phyloP scores from a whole-genome alignment of 2,329 filamentous ascomycete genomes.

The Calonectria hongkongensis region DNA sequence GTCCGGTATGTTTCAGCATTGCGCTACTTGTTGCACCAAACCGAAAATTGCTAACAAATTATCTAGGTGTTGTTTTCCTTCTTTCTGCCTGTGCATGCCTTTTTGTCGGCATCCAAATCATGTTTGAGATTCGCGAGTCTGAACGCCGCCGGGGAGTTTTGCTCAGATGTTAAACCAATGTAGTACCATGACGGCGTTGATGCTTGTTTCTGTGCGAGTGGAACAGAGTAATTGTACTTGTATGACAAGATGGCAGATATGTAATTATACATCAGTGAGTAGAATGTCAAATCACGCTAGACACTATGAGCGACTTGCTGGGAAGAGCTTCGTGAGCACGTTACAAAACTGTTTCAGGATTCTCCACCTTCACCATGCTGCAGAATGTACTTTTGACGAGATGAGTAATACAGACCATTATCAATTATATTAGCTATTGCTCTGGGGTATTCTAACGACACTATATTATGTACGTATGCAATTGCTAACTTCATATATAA shows the following conservation, averaged over 20 bases:
- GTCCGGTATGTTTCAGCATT: conserved; percentile 70
- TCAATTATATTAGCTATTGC: conserved; percentile 5
- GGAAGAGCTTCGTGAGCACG: not conserved
- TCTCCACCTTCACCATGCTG: not conserved
- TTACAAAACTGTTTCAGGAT: not conserved
- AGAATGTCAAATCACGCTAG: not conserved
- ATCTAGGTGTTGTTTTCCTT: conserved; percentile 82
- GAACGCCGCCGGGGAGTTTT: conserved; percentile 89
- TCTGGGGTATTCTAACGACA: conserved; percentile 29
- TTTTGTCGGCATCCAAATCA: conserved; percentile 91
- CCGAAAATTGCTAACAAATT: conserved; percentile 48
- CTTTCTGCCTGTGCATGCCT: conserved; percentile 81
- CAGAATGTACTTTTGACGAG: no score
- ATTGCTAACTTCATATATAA: conserved; percentile 37
- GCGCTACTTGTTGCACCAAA: not conserved
- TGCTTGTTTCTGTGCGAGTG: conserved; percentile 24
- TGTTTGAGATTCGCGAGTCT: conserved; percentile 94
- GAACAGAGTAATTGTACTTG: conserved; percentile 44
- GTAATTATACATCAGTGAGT: conserved; percentile 37
- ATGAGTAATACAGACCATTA: conserved; percentile 1
- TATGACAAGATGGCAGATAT: conserved; percentile 36
- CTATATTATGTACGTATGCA: not conserved
- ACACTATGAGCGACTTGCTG: not conserved
- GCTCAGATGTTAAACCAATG: conserved; percentile 81
- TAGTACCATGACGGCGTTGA: not conserved